Evolutionary conservation across 2,329 filamentous ascomycete species (phyloP), one percentile per base, ranked within the genome.

Genomic region (Sporothrix protearum): DNA sequence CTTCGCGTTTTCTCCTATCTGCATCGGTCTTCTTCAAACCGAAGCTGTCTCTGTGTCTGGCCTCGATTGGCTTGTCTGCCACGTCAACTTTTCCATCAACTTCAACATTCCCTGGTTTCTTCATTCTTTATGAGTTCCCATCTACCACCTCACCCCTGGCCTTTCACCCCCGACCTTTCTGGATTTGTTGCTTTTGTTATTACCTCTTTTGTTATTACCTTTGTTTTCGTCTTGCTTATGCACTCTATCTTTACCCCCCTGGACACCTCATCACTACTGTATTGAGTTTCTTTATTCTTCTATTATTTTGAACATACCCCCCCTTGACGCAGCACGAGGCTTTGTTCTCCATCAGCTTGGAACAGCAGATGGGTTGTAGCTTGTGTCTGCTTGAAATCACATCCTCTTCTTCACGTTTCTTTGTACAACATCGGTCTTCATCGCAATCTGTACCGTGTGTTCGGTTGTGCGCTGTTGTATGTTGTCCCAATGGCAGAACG

Each of bases 271-370:
- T 4, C 25, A 51, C 22, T 25, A 12, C 47, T 49, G 49, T 59
- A 45, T 45, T 47, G 51, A 59, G 9, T 28, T 33, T 30, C 7
- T 10, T 47, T n/a, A n/a, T 67, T 12, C 10, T 42, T 14, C n/a
- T 9, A 39, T 25, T 39, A 57, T 47, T 47, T 12, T 30, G 67
- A 33, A 68, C 66, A 68, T 68, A 68, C 66, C 66, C 64, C 64
- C 42, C 28, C n/a, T 39, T 51, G 47, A 36, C n/a, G 64, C 30
- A 36, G 47, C 28, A 53, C 10, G 33, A 5, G 3, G 25, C 22
- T 8, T 7, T 8, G n/a, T n/a, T n/a, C n/a, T 10, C 25, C 8
- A 28, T 45, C 63, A 19, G 25, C 45, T 49, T 64, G 61, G 63
- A 49, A 66, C 45, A 33, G 63, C 6, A 6, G 63, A 33, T 66